Evolutionary conservation across 2,329 filamentous ascomycete species (phyloP).

Genomic region (Diplodia sapinea): DNA sequence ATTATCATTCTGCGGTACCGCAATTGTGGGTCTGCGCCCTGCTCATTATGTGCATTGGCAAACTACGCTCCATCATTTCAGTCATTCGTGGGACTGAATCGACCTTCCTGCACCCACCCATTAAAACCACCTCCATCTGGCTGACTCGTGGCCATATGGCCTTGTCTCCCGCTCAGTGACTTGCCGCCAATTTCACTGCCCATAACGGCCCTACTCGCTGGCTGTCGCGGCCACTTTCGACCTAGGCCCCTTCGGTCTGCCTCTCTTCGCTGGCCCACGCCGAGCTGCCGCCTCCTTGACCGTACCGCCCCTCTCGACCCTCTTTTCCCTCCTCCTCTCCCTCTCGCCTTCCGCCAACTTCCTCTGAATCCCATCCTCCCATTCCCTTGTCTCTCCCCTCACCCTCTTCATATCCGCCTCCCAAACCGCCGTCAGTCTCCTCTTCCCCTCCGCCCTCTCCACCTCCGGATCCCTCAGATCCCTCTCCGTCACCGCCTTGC

Average conservation of each 20-base stretch:
- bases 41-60: neutral
- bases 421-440: slow-evolving; percentile 1
- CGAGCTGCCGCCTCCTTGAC: neutral
- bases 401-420: neutral
- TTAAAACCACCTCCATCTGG: neutral
- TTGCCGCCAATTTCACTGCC: no score
- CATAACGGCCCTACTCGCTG: no score
- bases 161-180: neutral
- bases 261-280: neutral
- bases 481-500: neutral
- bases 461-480: neutral
- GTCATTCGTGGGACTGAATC: neutral
- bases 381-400: neutral
- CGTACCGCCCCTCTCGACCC: neutral
- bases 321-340: neutral
- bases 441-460: neutral
- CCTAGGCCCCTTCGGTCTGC: neutral
- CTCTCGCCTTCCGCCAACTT: neutral
- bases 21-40: neutral
- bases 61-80: neutral
- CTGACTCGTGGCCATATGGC: no score
- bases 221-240: no score
- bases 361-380: neutral
- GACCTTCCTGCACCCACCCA: neutral
- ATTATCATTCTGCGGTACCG: neutral